Base-by-base conservation (phyloP, 2,329 filamentous ascomycete species). In the Diaporthe sp. region DNA sequence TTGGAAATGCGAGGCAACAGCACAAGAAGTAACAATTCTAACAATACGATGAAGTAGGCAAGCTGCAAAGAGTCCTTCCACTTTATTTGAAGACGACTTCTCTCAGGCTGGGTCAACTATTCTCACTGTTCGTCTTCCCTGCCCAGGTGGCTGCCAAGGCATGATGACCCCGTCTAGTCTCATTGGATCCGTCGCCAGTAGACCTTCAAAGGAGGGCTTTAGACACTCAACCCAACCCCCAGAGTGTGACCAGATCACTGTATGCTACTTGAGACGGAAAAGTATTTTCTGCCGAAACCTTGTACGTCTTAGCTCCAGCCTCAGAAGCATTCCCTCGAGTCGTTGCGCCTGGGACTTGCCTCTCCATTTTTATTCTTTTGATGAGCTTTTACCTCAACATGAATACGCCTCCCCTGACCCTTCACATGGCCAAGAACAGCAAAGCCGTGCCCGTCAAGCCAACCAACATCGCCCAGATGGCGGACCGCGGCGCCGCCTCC, bases 361-460 rank as follows among this genome's bases (percentile, higher is more conserved):
- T 31, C 31, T 5, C 31, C 31, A 5, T 31, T 31, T 31, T 28
- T 28, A 28, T 4, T 20, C 12, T 2, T 25, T 37, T 25, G 1
- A 42, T 17, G 13, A 7, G 15, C 4, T 37, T 15, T 22, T 17
- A 22, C 8, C 25, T 6, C 28, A 13, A n/a, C 12, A 2, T 31
- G 15, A 37, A 4, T 1, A 12, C n/a, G 4, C 4, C 2, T 2
- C 17, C 4, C 8, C 22, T 42, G 2, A 10, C 13, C 1, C 9
- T 17, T 70, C 34, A 70, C 37, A 70, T 15, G 37, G 15, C n/a
- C 22, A 70, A 22, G n/a, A 42, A 55, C 4, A 53, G 22, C 13
- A 31, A 13, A 22, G 34, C 6, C 15, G 25, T 42, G 42, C 13
- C 15, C 5, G n/a, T n/a, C 47, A 39, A 39, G 47, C 47, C 65